Evolutionary conservation across 148 eudicot genomes (phyloP), one percentile per base, ranked within the genome.

Genomic region (Silene conica): DNA sequence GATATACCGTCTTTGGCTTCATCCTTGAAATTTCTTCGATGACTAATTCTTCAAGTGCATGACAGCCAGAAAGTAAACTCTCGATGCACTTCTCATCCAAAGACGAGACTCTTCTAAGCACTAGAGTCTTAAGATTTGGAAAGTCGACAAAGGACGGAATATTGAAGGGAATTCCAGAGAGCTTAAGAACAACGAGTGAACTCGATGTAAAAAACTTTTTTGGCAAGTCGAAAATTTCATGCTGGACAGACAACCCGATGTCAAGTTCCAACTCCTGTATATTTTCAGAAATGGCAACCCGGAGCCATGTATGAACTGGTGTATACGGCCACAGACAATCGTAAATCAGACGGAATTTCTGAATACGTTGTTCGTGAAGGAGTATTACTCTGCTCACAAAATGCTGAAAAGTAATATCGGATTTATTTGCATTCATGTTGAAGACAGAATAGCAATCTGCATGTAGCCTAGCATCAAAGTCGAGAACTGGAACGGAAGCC

Each of bases 371-470:
- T n/a, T 13, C 74, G 50, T 74, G 69, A 69, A 79, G 66, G 62
- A 79, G 81, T 43, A 79, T 4, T 38, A 68, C 77, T 63, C 77
- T 73, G 50, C 61, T 79, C 19, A 79, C 81, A 55, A 79, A 79
- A 62, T 69, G 74, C 52, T 63, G 74, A 23, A 79, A 74, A 20
- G 81, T 3, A 20, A 69, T 52, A 58, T 79, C 78, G 19, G 74
- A 79, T 62, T 2, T 63, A 11, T 48, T 52, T 26, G 13, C 46
- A 69, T 74, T 22, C 11, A 62, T 54, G 78, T 69, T 69, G 22
- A 62, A 0, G 62, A 9, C 15, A 22, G 74, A 54, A 54, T 18
- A 20, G 11, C 52, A 54, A 3, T 43, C 74, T 62, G 20, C 15
- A 20, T 69, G 70, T 52, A 50, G 71, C n/a, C 71, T 74, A 38